These are phyloP conservation scores for Phyllosticta ampelicida DNA, from an alignment of 2,329 filamentous ascomycete species.

Conservation along the genomic window DNA sequence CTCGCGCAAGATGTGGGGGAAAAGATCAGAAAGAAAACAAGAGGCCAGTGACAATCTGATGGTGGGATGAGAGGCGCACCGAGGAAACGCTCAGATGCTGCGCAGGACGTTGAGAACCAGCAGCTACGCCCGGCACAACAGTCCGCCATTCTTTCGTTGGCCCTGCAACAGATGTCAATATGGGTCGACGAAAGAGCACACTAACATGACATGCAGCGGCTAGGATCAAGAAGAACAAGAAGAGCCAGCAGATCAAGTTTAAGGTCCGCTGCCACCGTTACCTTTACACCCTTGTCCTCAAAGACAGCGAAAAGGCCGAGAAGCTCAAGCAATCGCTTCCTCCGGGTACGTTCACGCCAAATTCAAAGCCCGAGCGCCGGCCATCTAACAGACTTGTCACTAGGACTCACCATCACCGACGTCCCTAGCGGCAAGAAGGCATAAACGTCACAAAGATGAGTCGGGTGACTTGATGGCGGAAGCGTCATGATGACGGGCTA, in stretches of 20 bases:
- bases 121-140: not conserved
- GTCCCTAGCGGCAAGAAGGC: constrained; percentile 43
- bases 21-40: not conserved
- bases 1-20: not conserved
- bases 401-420: constrained; percentile 49
- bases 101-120: not conserved
- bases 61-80: not conserved
- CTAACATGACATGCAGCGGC: constrained; percentile 30
- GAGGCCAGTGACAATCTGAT: not conserved
- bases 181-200: not conserved
- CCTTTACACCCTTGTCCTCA: constrained; percentile 96
- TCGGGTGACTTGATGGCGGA: not conserved
- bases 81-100: not conserved
- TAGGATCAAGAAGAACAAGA: constrained; percentile 74
- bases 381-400: constrained; percentile 10
- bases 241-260: constrained; percentile 95
- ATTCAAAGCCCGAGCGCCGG: not conserved
- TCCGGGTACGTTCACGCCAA: constrained; percentile 62
- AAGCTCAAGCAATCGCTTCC: constrained; percentile 99
- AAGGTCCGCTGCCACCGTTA: constrained; percentile 97
- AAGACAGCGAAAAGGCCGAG: constrained; percentile 98
- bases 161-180: not conserved
- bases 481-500: constrained; percentile 4
- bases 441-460: constrained; percentile 1
- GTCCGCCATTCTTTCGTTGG: not conserved